These are phyloP conservation scores for Aspergillus incahuasiensis DNA, from an alignment of 495 filamentous ascomycete genomes.

Conservation along the genomic window DNA sequence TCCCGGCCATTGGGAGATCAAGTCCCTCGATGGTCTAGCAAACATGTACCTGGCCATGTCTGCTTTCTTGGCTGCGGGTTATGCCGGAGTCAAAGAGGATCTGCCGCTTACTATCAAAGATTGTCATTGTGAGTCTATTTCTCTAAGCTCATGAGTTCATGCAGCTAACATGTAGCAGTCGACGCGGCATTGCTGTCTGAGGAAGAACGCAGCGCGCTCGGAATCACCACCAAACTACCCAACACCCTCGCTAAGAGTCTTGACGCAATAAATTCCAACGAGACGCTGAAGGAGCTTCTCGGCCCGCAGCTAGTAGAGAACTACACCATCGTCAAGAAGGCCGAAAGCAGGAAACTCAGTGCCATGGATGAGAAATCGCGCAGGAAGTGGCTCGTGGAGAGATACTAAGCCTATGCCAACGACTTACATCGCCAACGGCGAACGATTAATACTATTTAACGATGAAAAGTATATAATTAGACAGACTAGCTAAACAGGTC, in stretches of 20 bases:
- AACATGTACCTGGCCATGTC: conserved; percentile 47
- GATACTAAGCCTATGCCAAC: conserved; percentile 27
- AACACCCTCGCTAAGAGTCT: conserved; percentile 33
- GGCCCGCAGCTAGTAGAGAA: conserved; percentile 52
- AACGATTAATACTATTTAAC: neutral
- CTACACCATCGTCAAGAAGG: conserved; percentile 57
- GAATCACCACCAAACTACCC: conserved; percentile 39
- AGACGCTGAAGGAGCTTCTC: conserved; percentile 32
- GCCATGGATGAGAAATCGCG: conserved; percentile 47
- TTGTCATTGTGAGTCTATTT: conserved; percentile 39
- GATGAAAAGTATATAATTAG: neutral
- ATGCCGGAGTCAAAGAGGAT: conserved; percentile 49
- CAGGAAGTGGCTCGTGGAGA: conserved; percentile 58
- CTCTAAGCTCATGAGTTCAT: neutral
- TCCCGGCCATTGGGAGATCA: conserved; percentile 38
- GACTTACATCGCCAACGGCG: too few species aligned
- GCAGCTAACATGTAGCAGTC: conserved; percentile 13
- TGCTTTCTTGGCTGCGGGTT: conserved; percentile 62
- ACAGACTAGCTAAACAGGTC: neutral
- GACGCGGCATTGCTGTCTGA: conserved; percentile 29
- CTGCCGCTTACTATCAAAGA: conserved; percentile 49
- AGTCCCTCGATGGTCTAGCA: conserved; percentile 36
- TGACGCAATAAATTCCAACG: conserved; percentile 18
- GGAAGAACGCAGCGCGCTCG: conserved; percentile 20
- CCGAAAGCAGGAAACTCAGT: conserved; percentile 43